These are phyloP conservation scores for Hylodesmum podocarpum DNA, from an alignment of 306 rosid genomes.

Conservation along the genomic window DNA sequence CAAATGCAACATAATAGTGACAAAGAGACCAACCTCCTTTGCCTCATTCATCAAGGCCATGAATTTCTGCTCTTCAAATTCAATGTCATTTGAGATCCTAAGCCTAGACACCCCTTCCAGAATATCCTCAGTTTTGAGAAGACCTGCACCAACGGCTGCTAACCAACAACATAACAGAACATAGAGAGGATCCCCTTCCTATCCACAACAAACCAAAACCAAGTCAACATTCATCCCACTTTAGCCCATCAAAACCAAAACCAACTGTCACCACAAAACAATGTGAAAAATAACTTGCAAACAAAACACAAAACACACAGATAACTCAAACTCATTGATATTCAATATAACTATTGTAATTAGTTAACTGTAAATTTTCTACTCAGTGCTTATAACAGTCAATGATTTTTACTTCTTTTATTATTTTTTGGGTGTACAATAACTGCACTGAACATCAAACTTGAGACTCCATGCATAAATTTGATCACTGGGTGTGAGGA, in stretches of 20 bases:
- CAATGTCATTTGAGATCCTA: constrained; percentile 74
- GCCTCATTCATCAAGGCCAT: constrained; percentile 80
- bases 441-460: no score
- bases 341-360: no score
- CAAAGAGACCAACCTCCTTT: constrained; percentile 67
- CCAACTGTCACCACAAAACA: not conserved
- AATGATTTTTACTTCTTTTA: no score
- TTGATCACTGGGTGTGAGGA: no score
- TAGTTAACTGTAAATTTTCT: no score
- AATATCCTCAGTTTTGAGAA: constrained; percentile 93
- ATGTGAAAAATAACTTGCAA: not conserved
- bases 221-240: constrained; percentile 5
- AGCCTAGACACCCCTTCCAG: constrained; percentile 88
- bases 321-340: not conserved
- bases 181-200: constrained; percentile 93
- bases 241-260: constrained; percentile 15
- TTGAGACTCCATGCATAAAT: no score
- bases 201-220: constrained; percentile 30
- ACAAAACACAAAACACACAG: not conserved
- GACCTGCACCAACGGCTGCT: constrained; percentile 91
- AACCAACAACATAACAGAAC: constrained; percentile 87
- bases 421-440: no score
- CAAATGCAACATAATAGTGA: constrained; percentile 20
- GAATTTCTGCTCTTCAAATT: constrained; percentile 88
- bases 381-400: no score